Base-by-base conservation (phyloP, 495 filamentous ascomycete genomes). In the Podospora pseudoanserina region DNA sequence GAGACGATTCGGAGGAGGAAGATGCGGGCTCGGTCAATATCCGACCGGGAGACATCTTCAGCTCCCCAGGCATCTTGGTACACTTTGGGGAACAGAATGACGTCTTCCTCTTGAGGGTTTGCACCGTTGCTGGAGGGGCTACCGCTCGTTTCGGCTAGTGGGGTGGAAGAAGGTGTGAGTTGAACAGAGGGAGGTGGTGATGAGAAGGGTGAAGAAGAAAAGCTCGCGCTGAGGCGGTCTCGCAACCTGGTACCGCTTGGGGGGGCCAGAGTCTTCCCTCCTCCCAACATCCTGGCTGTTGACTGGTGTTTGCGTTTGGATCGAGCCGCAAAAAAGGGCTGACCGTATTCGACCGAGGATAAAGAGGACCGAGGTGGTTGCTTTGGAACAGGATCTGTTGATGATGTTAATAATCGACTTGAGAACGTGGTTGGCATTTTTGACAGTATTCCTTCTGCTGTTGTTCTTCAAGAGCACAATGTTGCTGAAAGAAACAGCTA, bases 41-140 rank as follows among this genome's bases (percentile, higher is more conserved):
- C 76, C 28, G 72, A 65, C 2, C 74, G 71, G 30, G 59, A 53
- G 0, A 53, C 34, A 55, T 74, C 66, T 20, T 65, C 30, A 23
- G 58, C 66, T 53, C 73, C 75, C 76, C 76, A 78, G 0, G 76
- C 76, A 53, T 77, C 68, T 63, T 78, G 73, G 65, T 77, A 78
- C n/a, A 73, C 72, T 4, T 67, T 66, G 11, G 76, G 75, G 60
- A 78, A 78, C 55, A 70, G 44, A 39, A 78, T 76, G 30, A 56
- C 55, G 44, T 75, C 72, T 27, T 75, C 64, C 28, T 55, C 61
- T 49, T 65, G 28, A 5, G 15, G 18, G 0, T 60, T 59, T 49
- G 55, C 23, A 23, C 15, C 26, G 34, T 53, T 39, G 61, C 55
- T 39, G 9, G 59, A 20, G 19, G 53, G 20, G 53, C 16, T 65